Conservation (phyloP, 1,139 yeast species). For the Hanseniaspora gamundiae region DNA sequence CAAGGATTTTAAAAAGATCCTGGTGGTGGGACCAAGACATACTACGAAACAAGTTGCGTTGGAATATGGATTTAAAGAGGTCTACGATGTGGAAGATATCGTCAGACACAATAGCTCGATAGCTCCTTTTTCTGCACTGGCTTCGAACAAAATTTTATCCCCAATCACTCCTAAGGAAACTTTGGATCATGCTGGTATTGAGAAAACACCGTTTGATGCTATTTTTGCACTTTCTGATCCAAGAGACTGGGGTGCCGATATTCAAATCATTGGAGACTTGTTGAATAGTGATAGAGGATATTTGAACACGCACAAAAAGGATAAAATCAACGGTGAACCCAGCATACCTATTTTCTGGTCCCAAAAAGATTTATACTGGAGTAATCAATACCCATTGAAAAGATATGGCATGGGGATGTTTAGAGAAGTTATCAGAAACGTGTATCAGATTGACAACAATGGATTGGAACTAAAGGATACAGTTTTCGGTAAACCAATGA, state of each 20-base stretch:
- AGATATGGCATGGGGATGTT: constrained; percentile 93
- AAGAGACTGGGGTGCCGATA: constrained; percentile 77
- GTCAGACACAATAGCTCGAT: constrained; percentile 32
- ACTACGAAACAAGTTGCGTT: constrained; percentile 59
- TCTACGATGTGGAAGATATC: constrained; percentile 65
- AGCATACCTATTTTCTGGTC: constrained; percentile 73
- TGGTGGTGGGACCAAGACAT: constrained; percentile 73
- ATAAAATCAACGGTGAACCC: constrained; percentile 34
- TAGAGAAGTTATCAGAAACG: constrained; percentile 47
- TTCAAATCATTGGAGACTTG: constrained; percentile 66
- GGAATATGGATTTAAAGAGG: constrained; percentile 71
- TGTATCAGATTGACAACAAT: constrained; percentile 48
- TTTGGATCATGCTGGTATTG: constrained; percentile 11
- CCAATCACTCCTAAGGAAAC: not conserved
- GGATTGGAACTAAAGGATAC: constrained; percentile 41
- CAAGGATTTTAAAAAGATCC: constrained; percentile 42
- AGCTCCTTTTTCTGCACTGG: constrained; percentile 31
- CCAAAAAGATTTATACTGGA: constrained; percentile 84
- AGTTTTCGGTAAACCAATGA: constrained; percentile 77
- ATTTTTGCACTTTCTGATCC: constrained; percentile 85
- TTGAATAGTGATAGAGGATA: constrained; percentile 52
- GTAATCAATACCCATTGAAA: constrained; percentile 67
- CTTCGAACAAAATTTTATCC: not conserved
- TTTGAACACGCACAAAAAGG: constrained; percentile 42
- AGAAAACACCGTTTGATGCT: constrained; percentile 51